Evolutionary conservation across 2,329 filamentous ascomycete genomes (phyloP), one percentile per base, ranked within the genome.

Genomic region (Colletotrichum plurivorum): DNA sequence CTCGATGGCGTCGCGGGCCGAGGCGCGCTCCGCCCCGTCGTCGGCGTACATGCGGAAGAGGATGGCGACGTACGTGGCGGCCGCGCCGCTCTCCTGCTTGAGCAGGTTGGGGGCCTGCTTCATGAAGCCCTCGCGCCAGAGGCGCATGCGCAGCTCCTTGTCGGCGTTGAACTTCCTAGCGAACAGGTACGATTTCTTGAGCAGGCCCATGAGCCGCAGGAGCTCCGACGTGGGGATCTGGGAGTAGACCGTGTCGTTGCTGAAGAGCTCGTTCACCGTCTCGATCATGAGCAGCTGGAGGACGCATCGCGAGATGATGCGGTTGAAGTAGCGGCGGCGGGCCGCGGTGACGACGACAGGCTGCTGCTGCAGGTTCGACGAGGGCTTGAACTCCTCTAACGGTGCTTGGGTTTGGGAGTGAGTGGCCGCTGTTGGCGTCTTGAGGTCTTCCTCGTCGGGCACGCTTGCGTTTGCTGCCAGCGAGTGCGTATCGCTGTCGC

Each of bases 61-160:
- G 73, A 99, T 99, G 71, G 93, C 93, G 43, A 99, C 94, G 78
- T 99, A 99, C 1, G 97, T 98, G 2, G 94, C 93, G 0, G 96
- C 96, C 63, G 92, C 93, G 48, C 96, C 95, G 70, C 90, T 94
- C 82, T 99, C 96, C 79, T 99, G 96, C 83, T 99, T 99, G 36
- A 99, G 88, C 13, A 99, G 86, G 76, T 99, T 99, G 3, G 96
- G 96, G 16, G 96, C 95, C 78, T 99, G 96, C 82, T 97, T 97
- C 96, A 99, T 99, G 86, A 99, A 99, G 0, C 97, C 96, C 79
- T 99, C 96, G 58, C 94, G 88, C 94, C 97, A 99, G 18, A 99
- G 86, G 18, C 94, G 90, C 87, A 97, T 97, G 53, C 96, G 91
- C 45, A 99, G 85, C 73, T 98, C 96, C 81, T 97, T 97, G 82